A percentile compares a stretch with the other conserved stretches of the same genome.
Evolutionary conservation across 805 yeast species (phyloP).

Genomic region (Kazachstania taianensis): DNA sequence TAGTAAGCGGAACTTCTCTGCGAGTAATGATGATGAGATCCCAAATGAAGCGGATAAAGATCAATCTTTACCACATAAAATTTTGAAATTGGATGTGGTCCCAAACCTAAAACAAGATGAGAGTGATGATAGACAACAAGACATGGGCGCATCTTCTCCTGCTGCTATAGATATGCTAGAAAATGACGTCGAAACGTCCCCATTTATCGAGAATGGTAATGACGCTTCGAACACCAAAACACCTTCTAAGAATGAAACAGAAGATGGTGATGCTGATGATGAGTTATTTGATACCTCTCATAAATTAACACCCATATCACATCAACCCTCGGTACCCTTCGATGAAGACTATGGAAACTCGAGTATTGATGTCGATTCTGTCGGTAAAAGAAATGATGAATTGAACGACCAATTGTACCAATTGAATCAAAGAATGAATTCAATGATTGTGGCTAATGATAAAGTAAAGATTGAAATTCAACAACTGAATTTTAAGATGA

Average conservation of each 20-base stretch:
- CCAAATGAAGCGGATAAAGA: not conserved
- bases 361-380: conserved; percentile 7
- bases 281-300: conserved; percentile 5
- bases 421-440: conserved; percentile 14
- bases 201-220: too few species aligned
- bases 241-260: not conserved
- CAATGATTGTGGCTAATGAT: conserved; percentile 11
- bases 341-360: conserved; percentile 5
- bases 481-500: conserved; percentile 4
- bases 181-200: not conserved
- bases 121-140: not conserved
- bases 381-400: conserved; percentile 15
- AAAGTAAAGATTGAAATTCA: conserved; percentile 7
- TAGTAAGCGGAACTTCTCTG: conserved; percentile 5
- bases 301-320: conserved; percentile 17
- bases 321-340: conserved; percentile 2
- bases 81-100: conserved; percentile 13
- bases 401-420: conserved; percentile 14
- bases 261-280: not conserved
- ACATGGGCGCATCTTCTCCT: too few species aligned
- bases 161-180: conserved; percentile 24
- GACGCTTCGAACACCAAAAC: too few species aligned
- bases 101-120: conserved; percentile 12
- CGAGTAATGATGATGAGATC: too few species aligned
- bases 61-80: conserved; percentile 2